phyloP scores from a whole-genome alignment of 2,329 filamentous ascomycete species.

The Incumbomyces lentus region DNA sequence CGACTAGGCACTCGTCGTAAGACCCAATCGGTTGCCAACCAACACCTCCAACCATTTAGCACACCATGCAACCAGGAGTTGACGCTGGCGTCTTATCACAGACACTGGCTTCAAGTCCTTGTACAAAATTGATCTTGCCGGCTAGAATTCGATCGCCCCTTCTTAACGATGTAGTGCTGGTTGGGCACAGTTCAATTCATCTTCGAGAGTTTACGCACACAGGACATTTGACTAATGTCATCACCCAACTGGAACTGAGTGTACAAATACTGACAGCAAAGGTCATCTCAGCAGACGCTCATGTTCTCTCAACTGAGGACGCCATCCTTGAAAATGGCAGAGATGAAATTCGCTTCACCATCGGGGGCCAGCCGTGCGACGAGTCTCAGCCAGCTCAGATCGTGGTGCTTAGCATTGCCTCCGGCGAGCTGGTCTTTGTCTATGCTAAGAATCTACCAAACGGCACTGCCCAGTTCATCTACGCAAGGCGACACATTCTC shows the following conservation, averaged over 20 bases:
- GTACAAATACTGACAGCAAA: slow-evolving; percentile 68
- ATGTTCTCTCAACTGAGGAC: slow-evolving; percentile 23
- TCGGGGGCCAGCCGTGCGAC: slow-evolving; percentile 12
- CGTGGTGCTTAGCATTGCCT: slow-evolving; percentile 64
- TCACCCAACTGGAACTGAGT: slow-evolving; percentile 68
- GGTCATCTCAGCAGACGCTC: slow-evolving; percentile 54
- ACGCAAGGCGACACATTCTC: slow-evolving; percentile 50
- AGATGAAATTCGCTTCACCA: slow-evolving; percentile 15
- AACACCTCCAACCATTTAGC: background rate
- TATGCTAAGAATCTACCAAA: slow-evolving; percentile 45
- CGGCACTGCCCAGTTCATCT: slow-evolving; percentile 49
- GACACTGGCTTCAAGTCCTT: slow-evolving; percentile 66
- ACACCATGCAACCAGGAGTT: background rate
- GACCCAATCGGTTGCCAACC: too few species aligned
- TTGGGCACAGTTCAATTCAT: slow-evolving; percentile 73
- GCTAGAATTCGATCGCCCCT: slow-evolving; percentile 61
- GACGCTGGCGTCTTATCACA: slow-evolving; percentile 61
- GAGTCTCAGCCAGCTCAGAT: slow-evolving; percentile 62
- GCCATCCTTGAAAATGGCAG: slow-evolving; percentile 20
- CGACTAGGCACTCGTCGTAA: too few species aligned
- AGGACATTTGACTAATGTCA: slow-evolving; percentile 63
- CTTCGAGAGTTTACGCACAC: slow-evolving; percentile 60
- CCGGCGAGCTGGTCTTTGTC: slow-evolving; percentile 65
- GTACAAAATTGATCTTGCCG: slow-evolving; percentile 66
- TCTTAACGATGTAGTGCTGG: slow-evolving; percentile 74